These are phyloP conservation scores for Garcia nutans DNA, from an alignment of 345 rosid species.

Conservation along the genomic window DNA sequence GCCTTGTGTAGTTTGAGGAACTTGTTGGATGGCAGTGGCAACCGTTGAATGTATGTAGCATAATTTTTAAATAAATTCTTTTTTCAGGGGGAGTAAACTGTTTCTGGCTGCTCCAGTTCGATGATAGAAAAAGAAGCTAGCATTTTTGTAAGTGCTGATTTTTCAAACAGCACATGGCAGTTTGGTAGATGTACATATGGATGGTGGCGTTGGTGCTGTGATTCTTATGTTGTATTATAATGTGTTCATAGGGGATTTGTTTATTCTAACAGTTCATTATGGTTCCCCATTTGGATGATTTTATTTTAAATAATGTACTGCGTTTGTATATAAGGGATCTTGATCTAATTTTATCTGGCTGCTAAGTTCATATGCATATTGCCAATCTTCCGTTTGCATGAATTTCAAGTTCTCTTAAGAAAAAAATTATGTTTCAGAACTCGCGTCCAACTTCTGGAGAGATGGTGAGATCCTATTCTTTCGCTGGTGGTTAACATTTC, in stretches of 20 bases:
- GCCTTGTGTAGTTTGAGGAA: conserved; percentile 64
- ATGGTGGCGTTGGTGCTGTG: conserved; percentile 25
- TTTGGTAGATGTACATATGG: conserved; percentile 32
- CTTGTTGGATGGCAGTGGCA: conserved; percentile 45
- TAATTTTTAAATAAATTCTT: conserved; percentile 7
- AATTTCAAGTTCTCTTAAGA: too few species aligned
- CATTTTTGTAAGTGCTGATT: conserved; percentile 37
- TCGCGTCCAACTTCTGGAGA: too few species aligned
- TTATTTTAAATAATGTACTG: conserved; percentile 12
- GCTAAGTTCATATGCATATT: too few species aligned
- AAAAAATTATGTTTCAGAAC: too few species aligned
- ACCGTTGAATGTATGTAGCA: conserved; percentile 28
- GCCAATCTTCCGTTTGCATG: too few species aligned
- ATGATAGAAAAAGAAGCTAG: conserved; percentile 39
- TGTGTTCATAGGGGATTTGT: neutral
- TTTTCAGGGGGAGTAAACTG: conserved; percentile 14
- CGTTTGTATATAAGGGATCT: neutral
- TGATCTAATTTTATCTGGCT: neutral
- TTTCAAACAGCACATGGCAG: conserved; percentile 2
- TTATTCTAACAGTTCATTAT: neutral
- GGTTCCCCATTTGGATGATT: conserved; percentile 2
- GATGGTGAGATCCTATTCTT: too few species aligned
- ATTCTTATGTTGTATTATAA: neutral
- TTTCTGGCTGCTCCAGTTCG: conserved; percentile 42
- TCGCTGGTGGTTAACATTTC: too few species aligned